Base-by-base conservation (phyloP, 495 filamentous ascomycete species). In the Daldinia childiae region DNA sequence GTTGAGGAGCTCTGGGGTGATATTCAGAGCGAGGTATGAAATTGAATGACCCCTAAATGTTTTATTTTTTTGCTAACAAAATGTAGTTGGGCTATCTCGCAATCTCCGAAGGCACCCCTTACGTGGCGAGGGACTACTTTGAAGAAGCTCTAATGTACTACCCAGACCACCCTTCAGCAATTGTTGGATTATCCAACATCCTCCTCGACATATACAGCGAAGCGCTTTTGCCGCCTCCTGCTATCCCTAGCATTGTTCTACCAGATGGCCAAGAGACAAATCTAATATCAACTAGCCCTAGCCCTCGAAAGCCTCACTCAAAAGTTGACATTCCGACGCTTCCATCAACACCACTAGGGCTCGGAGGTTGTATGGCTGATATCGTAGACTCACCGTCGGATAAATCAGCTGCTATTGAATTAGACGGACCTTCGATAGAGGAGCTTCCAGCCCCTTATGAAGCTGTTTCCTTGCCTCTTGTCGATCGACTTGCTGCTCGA, bases 141-240 rank as follows among this genome's bases (percentile, higher is more conserved):
- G 96, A 98, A 78, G 85, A 89, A 32, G 93, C 95, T 4, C 80
- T 99, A 5, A 84, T 87, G 21, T 87, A 90, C 69, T 89, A 87
- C 68, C 86, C 87, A 3, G 87, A 97, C 74, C 93, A 97, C 77
- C 87, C 92, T 1, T 86, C 84, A 27, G 94, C 93, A 11, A 96
- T 90, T 26, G 90, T 98, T 38, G 90, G 89, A 4, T 83, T 98
- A 41, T 93, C 91, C 21, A 92, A 91, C 66, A 86, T 98, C 27
- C 87, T 98, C 7, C 84, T 98, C 58, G 93, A 97, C 73, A 89
- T 94, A n/a, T 95, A 92, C 80, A 85, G 86, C 63, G 85, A 91
- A 75, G 89, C 79, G 51, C 82, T 88, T 57, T 80, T 83, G 14
- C 85, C 83, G 3, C 79, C 78, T 15, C 81, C 84, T 1, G 76